Evolutionary conservation across 768 basidiomycete genomes (phyloP).

Genomic region (Neoboletus magnificus): DNA sequence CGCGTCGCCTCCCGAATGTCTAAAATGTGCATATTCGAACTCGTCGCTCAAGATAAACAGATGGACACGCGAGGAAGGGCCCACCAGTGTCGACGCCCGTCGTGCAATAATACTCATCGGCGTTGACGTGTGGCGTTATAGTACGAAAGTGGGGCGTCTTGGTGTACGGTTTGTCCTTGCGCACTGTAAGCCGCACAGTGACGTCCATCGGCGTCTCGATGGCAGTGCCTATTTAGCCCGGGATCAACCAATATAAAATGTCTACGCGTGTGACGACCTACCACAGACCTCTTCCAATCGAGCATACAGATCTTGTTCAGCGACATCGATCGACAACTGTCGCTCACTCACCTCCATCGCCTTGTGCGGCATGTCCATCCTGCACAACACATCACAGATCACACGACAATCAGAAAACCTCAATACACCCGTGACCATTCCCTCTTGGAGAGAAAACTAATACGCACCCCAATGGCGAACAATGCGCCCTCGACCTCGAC

Average conservation of each 20-base stretch:
- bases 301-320: neutral
- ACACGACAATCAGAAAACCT: neutral
- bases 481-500: conserved; percentile 58
- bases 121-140: conserved; percentile 7
- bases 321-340: neutral
- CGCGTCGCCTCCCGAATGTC: conserved; percentile 56
- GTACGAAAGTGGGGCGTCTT: conserved; percentile 56
- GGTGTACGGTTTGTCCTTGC: conserved; percentile 55
- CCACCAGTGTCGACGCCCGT: conserved; percentile 51
- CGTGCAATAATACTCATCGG: conserved; percentile 50
- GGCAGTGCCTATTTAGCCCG: conserved; percentile 44
- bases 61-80: neutral
- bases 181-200: conserved; percentile 50
- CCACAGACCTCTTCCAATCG: conserved; percentile 52
- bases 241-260: neutral
- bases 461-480: conserved; percentile 53
- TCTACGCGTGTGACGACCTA: conserved; percentile 25
- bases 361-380: conserved; percentile 68
- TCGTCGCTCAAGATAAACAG: neutral
- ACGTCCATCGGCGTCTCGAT: conserved; percentile 63
- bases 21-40: neutral
- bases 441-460: neutral
- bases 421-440: neutral
- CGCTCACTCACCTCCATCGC: conserved; percentile 53
- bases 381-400: conserved; percentile 14